These are phyloP conservation scores for Hericium coralloides DNA, from an alignment of 768 basidiomycete genomes.

Conservation along the genomic window DNA sequence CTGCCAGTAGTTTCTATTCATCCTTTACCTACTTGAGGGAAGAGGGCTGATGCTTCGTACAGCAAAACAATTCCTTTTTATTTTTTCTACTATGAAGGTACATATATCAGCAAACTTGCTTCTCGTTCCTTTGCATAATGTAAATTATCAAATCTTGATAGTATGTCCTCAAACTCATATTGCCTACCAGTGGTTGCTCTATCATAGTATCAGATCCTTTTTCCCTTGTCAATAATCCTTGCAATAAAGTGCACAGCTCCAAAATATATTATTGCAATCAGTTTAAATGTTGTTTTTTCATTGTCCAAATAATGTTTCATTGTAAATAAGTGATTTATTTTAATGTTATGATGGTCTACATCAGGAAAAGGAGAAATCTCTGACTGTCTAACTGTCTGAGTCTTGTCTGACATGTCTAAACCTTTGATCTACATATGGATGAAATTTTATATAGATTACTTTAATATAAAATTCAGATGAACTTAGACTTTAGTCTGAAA, in stretches of 20 bases:
- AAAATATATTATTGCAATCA: conserved; percentile 17
- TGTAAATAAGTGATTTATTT: not conserved
- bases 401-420: too few relatives aligned
- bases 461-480: too few relatives aligned
- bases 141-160: not conserved
- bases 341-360: not conserved
- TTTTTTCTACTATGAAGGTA: not conserved
- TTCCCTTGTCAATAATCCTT: conserved; percentile 10
- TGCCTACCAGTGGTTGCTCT: conserved; percentile 2
- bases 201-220: conserved; percentile 20
- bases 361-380: too few relatives aligned
- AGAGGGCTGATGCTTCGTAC: not conserved
- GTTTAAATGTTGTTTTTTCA: not conserved
- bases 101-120: not conserved
- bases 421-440: too few relatives aligned
- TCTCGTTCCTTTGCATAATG: not conserved
- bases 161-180: not conserved
- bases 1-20: too few relatives aligned
- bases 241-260: conserved; percentile 17
- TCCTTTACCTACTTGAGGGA: not conserved
- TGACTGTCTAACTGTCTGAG: too few relatives aligned
- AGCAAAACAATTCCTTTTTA: not conserved
- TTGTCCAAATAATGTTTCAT: not conserved
- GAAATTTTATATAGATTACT: too few relatives aligned
- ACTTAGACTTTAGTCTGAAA: too few relatives aligned